A percentile compares a stretch with the other conserved stretches of the same genome.
These are phyloP conservation scores for Basidiobolus meristosporus DNA, from an alignment of 371 early-diverging fungal genomes.

Conservation along the genomic window DNA sequence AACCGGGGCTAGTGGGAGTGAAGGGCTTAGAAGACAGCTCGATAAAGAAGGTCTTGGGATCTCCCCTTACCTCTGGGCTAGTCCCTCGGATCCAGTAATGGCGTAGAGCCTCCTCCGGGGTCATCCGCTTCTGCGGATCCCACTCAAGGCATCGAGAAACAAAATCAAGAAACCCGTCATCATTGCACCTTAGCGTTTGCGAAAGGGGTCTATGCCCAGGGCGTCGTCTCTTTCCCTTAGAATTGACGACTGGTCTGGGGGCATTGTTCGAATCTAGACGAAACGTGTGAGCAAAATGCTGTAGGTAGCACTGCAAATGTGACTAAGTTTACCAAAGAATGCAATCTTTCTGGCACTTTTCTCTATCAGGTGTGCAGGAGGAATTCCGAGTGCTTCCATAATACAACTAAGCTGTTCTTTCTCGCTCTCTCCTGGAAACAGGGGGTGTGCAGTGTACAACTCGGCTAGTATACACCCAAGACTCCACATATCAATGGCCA, in stretches of 20 bases:
- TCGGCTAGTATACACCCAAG: conserved; percentile 98
- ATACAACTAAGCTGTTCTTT: conserved; percentile 85
- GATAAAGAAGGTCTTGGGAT: no score
- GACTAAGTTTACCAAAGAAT: conserved; percentile 53
- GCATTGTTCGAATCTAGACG: conserved; percentile 32
- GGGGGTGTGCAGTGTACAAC: conserved; percentile 74
- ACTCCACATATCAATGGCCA: conserved; percentile 98
- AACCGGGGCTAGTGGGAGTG: no score
- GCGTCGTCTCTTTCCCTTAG: conserved; percentile 72
- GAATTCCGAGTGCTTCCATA: conserved; percentile 80
- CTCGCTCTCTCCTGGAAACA: conserved; percentile 95
- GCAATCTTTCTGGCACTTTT: conserved; percentile 53
- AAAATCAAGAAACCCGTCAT: conserved; percentile 72
- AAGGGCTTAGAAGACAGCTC: no score
- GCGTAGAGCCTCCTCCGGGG: conserved; percentile 59
- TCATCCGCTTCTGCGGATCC: conserved; percentile 81
- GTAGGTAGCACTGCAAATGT: neutral
- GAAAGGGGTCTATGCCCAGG: conserved; percentile 55
- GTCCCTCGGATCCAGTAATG: conserved; percentile 73
- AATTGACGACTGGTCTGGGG: conserved; percentile 53
- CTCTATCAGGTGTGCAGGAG: conserved; percentile 51
- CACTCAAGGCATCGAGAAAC: conserved; percentile 63
- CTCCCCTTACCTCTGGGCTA: no score
- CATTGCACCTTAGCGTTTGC: conserved; percentile 45
- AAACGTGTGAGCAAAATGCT: neutral